These are phyloP conservation scores for Colletotrichum sp. DNA, from an alignment of 2,329 filamentous ascomycete species.

Conservation along the genomic window DNA sequence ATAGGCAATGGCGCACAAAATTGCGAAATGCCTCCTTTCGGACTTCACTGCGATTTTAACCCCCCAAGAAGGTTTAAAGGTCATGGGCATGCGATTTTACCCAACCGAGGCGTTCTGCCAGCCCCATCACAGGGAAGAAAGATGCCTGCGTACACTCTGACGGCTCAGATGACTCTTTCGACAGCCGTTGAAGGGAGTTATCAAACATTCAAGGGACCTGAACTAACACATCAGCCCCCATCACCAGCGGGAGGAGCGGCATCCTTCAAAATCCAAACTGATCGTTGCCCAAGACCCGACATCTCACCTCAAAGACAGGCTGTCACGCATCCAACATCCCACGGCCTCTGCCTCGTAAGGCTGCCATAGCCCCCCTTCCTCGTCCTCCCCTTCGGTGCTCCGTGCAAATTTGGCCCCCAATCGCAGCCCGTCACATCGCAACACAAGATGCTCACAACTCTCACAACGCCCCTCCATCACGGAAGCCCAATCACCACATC, in stretches of 20 bases:
- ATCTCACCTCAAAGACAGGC: background rate
- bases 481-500: background rate
- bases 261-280: background rate
- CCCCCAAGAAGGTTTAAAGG: too few relatives aligned
- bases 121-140: background rate
- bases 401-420: background rate
- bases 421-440: background rate
- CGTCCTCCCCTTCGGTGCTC: background rate
- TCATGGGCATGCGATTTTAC: too few relatives aligned
- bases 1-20: too few relatives aligned
- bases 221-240: background rate
- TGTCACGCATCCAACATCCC: background rate
- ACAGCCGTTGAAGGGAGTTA: slow-evolving; percentile 3
- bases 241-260: background rate
- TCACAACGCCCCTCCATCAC: background rate
- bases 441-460: background rate
- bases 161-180: background rate
- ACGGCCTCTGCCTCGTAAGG: background rate
- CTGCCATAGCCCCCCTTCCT: background rate
- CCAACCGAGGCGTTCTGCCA: too few relatives aligned
- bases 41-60: background rate
- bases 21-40: too few relatives aligned
- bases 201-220: background rate
- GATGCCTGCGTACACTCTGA: background rate
- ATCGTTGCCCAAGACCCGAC: background rate